Evolutionary conservation across 805 yeast species (phyloP).

Genomic region (Monosporozyma servazzii): DNA sequence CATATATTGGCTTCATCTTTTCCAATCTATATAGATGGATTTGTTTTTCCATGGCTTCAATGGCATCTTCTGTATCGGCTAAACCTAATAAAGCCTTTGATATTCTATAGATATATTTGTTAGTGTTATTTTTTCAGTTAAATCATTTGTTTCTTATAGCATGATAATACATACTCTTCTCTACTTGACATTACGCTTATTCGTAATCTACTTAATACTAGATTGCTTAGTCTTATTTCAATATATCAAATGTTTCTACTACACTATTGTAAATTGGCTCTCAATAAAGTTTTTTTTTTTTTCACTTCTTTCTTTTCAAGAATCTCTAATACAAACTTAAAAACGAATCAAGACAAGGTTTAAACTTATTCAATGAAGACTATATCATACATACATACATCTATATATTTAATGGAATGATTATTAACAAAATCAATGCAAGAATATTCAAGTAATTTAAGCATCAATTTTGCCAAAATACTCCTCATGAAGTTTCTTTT

Average conservation of each 20-base stretch:
- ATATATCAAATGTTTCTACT: background rate
- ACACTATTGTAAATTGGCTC: background rate
- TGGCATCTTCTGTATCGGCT: conserved; percentile 49
- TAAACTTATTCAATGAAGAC: background rate
- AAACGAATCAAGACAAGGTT: background rate
- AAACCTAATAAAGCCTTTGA: conserved; percentile 28
- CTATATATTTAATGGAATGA: background rate
- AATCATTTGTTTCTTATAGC: background rate
- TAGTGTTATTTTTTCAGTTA: background rate
- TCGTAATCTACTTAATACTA: background rate
- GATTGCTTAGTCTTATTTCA: background rate
- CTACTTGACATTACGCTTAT: background rate
- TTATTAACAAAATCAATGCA: too few relatives aligned
- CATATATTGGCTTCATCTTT: conserved; percentile 49
- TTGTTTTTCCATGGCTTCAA: conserved; percentile 51
- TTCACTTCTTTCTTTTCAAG: background rate
- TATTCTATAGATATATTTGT: conserved; percentile 1
- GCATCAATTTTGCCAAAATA: conserved; percentile 28
- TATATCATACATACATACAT: background rate
- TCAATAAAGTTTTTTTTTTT: background rate
- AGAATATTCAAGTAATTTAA: background rate
- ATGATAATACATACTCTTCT: conserved; percentile 1
- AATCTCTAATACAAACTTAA: background rate
- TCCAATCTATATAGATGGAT: conserved; percentile 45
- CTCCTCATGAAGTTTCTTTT: conserved; percentile 72